These are phyloP conservation scores for Solanum hybrid DNA, from an alignment of 305 asterid species.

Conservation along the genomic window DNA sequence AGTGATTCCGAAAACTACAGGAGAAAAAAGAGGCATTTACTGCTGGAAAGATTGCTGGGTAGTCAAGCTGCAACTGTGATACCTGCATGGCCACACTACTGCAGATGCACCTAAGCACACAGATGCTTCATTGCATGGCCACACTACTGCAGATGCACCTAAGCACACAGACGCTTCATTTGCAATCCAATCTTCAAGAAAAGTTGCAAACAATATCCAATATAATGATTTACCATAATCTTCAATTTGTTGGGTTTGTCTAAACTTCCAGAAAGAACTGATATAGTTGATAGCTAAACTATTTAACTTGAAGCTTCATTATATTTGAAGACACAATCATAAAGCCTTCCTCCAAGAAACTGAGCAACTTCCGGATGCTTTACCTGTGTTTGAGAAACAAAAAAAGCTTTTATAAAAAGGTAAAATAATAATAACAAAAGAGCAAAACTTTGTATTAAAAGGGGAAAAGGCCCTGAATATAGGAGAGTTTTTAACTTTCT, in stretches of 20 bases:
- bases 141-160: background rate
- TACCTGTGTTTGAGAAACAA: no score
- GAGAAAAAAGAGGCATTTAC: no score
- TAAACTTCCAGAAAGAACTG: background rate
- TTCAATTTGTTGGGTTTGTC: background rate
- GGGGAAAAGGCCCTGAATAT: no score
- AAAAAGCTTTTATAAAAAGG: no score
- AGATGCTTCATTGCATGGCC: background rate
- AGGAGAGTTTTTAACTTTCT: no score
- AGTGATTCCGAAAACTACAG: no score
- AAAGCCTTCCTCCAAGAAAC: no score
- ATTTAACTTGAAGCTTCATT: slow-evolving; percentile 28
- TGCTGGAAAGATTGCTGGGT: no score
- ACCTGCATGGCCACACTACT: background rate
- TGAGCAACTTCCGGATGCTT: no score
- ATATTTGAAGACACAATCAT: slow-evolving; percentile 38
- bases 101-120: background rate
- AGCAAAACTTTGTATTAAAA: no score
- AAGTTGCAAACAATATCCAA: background rate
- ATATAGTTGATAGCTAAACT: background rate
- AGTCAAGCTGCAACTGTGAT: no score
- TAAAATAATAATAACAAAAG: background rate
- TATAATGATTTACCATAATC: background rate
- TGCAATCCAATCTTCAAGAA: background rate
- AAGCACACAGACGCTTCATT: background rate